phyloP scores from a whole-genome alignment of 1,284 basidiomycete genomes.

The Lentinula novae-zelandiae region DNA sequence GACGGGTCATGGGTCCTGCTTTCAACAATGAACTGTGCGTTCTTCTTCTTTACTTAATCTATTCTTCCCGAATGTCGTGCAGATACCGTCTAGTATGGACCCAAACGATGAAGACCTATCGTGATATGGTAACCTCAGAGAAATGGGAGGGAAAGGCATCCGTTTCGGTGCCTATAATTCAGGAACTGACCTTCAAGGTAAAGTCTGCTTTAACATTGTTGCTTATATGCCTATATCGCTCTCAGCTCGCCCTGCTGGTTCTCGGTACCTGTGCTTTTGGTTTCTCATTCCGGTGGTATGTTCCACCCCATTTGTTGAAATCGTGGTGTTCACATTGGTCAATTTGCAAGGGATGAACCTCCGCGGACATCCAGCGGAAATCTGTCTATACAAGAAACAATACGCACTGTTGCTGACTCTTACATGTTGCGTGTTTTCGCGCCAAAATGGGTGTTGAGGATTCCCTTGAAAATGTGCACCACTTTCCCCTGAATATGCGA shows the following conservation, averaged over 20 bases:
- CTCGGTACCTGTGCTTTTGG: slow-evolving; percentile 14
- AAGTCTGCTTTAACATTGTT: background rate
- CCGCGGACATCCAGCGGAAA: slow-evolving; percentile 5
- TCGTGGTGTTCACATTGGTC: background rate
- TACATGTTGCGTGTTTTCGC: slow-evolving; percentile 12
- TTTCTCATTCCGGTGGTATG: slow-evolving; percentile 12
- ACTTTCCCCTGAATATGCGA: background rate
- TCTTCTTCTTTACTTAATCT: background rate
- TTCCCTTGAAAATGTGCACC: slow-evolving; percentile 10
- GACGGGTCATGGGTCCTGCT: slow-evolving; percentile 16
- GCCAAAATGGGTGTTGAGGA: slow-evolving; percentile 6
- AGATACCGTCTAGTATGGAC: slow-evolving; percentile 15
- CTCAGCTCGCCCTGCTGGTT: slow-evolving; percentile 8
- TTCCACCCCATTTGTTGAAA: no score
- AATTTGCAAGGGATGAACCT: slow-evolving; percentile 6
- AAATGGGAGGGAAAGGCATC: slow-evolving; percentile 5
- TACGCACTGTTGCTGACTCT: slow-evolving; percentile 8
- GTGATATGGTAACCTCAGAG: slow-evolving; percentile 12
- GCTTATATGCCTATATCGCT: no score
- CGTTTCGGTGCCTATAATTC: background rate
- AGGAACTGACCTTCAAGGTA: slow-evolving; percentile 11
- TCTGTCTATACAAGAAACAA: slow-evolving; percentile 13
- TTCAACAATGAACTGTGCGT: slow-evolving; percentile 13
- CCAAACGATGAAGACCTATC: slow-evolving; percentile 11
- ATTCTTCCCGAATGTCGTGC: background rate